phyloP scores from a whole-genome alignment of 805 yeast genomes.

The Barnettozyma sucrosica region DNA sequence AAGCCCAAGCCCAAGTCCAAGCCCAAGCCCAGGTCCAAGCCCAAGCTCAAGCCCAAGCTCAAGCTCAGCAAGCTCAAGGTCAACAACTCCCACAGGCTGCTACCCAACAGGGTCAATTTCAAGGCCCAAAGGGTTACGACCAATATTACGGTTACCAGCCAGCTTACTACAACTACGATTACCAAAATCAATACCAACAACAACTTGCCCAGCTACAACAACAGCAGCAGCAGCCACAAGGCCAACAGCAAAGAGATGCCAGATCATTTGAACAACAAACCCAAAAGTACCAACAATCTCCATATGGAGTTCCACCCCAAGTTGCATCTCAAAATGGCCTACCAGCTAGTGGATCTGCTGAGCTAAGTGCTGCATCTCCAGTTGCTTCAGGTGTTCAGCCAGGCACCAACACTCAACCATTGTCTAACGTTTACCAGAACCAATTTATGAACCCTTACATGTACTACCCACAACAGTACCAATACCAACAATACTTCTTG shows the following conservation, averaged over 20 bases:
- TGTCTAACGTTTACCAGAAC: constrained; percentile 22
- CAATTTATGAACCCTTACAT: constrained; percentile 23
- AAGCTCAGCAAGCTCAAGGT: constrained; percentile 20
- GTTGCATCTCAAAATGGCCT: constrained; percentile 12
- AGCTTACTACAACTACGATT: constrained; percentile 8
- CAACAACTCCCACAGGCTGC: constrained; percentile 21
- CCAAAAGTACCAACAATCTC: constrained; percentile 24
- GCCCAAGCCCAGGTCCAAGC: constrained; percentile 2
- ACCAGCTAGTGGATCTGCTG: constrained; percentile 14
- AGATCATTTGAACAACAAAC: constrained; percentile 12
- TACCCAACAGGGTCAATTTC: constrained; percentile 11
- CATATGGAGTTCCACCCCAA: constrained; percentile 26
- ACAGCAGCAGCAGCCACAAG: constrained; percentile 4
- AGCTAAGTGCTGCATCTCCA: constrained; percentile 24
- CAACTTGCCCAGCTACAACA: constrained; percentile 12
- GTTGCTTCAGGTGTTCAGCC: constrained; percentile 26
- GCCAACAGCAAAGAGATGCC: constrained; percentile 7
- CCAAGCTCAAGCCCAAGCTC: constrained; percentile 18
- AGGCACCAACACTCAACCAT: constrained; percentile 18
- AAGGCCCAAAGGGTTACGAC: constrained; percentile 30
- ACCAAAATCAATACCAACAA: constrained; percentile 11
- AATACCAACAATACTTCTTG: constrained; percentile 8
- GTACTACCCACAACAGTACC: constrained; percentile 23
- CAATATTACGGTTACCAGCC: constrained; percentile 23
- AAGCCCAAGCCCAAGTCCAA: constrained; percentile 20